Percentiles rank a stretch among this genome's conserved stretches.
Conservation (phyloP, 1,284 basidiomycete genomes). For the Cystobasidium sp. region DNA sequence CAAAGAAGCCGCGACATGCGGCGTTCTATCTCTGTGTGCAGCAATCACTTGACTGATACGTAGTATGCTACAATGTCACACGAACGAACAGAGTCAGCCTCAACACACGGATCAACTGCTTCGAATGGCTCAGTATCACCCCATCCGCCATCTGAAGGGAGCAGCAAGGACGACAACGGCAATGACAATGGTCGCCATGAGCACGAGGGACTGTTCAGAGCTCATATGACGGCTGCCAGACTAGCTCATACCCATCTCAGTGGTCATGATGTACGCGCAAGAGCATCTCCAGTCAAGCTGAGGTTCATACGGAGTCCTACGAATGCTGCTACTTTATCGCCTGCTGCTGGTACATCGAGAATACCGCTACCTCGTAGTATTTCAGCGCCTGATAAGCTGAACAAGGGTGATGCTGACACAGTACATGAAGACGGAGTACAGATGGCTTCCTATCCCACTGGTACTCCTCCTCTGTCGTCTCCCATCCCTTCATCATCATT, state of each 20-base stretch:
- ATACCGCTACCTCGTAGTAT: constrained; percentile 10
- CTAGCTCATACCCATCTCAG: not conserved
- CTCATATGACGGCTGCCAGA: not conserved
- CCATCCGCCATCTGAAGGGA: not conserved
- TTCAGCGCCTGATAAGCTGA: constrained; percentile 11
- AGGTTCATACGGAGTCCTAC: constrained; percentile 1
- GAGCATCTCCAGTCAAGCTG: constrained; percentile 26
- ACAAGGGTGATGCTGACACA: not conserved
- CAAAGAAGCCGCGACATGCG: not conserved
- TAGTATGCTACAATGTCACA: not conserved
- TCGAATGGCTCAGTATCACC: constrained; percentile 2
- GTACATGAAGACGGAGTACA: not conserved
- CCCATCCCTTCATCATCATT: not conserved
- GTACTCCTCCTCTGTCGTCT: not conserved
- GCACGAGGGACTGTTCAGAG: constrained; percentile 9
- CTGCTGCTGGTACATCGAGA: not conserved
- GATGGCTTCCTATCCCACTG: constrained; percentile 10
- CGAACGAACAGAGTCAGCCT: not conserved
- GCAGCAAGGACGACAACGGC: not conserved
- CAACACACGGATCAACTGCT: not conserved
- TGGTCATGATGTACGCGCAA: not conserved
- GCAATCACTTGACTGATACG: too few species aligned
- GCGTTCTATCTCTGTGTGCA: not conserved
- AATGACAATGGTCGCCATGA: not conserved
- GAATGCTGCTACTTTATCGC: not conserved